Conservation (phyloP, 805 yeast genomes). For the Starmerella ratchasimensis region DNA sequence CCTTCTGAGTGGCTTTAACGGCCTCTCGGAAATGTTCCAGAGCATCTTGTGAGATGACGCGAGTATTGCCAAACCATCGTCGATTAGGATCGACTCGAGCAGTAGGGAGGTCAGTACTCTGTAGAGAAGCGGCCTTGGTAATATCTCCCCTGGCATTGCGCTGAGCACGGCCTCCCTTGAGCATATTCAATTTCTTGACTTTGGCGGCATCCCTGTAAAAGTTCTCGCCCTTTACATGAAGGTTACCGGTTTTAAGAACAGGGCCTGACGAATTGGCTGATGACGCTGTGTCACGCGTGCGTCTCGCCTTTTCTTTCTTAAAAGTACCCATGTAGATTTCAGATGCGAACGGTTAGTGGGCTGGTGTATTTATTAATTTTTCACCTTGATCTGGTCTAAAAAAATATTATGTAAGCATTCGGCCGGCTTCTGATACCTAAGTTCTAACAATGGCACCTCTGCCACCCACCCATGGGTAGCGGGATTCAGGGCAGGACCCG, state of each 20-base stretch:
- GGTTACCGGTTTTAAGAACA: conserved; percentile 61
- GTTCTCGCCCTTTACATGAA: conserved; percentile 92
- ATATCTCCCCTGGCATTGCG: conserved; percentile 81
- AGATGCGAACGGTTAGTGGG: not conserved
- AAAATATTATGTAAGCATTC: too few species aligned
- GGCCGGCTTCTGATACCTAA: too few species aligned
- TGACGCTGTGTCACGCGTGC: conserved; percentile 65
- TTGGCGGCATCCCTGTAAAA: conserved; percentile 85
- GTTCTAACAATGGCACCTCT: not conserved
- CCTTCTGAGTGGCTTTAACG: conserved; percentile 69
- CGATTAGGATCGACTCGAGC: conserved; percentile 94
- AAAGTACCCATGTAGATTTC: conserved; percentile 65
- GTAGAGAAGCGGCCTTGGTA: conserved; percentile 74
- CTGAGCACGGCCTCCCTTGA: conserved; percentile 77
- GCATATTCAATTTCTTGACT: conserved; percentile 82
- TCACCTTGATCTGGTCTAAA: too few species aligned
- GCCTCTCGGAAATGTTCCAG: conserved; percentile 88
- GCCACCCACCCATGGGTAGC: too few species aligned
- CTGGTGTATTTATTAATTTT: too few species aligned
- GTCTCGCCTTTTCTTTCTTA: conserved; percentile 80
- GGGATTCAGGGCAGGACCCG: too few species aligned
- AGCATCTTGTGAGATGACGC: conserved; percentile 96
- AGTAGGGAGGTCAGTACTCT: conserved; percentile 70
- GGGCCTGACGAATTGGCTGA: conserved; percentile 9
- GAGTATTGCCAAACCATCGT: conserved; percentile 94